These are phyloP conservation scores for Torulaspora quercuum DNA, from an alignment of 805 yeast genomes.

Conservation along the genomic window DNA sequence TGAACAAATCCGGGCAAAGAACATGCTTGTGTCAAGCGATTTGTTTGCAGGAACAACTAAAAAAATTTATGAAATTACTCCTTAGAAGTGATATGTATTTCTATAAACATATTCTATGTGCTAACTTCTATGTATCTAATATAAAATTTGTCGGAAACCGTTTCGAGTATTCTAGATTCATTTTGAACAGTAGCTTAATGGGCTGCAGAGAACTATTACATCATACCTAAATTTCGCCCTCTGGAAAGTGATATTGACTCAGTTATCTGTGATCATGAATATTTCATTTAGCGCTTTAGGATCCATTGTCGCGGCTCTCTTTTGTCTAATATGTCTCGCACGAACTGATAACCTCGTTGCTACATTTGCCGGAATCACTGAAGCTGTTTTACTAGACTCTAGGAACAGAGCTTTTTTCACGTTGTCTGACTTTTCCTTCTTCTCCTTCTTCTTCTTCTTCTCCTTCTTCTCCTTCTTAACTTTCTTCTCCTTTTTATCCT, in stretches of 20 bases:
- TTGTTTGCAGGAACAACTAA: too few relatives aligned
- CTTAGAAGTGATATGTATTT: slow-evolving; percentile 6
- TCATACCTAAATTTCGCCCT: too few relatives aligned
- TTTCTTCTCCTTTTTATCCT: slow-evolving; percentile 29
- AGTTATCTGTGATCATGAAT: slow-evolving; percentile 67
- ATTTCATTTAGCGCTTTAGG: slow-evolving; percentile 86
- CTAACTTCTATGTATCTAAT: background rate
- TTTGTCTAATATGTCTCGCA: slow-evolving; percentile 83
- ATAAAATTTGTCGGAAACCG: too few relatives aligned
- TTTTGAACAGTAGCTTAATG: background rate
- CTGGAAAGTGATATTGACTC: too few relatives aligned
- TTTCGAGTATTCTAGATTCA: too few relatives aligned
- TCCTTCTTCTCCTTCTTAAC: slow-evolving; percentile 34
- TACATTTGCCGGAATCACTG: slow-evolving; percentile 33
- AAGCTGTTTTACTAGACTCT: slow-evolving; percentile 24
- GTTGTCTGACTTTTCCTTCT: slow-evolving; percentile 31
- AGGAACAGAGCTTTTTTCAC: slow-evolving; percentile 30
- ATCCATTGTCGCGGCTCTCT: slow-evolving; percentile 88
- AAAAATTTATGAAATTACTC: slow-evolving; percentile 3
- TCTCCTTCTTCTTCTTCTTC: slow-evolving; percentile 31
- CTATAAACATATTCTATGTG: slow-evolving; percentile 7
- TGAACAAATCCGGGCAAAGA: slow-evolving; percentile 20
- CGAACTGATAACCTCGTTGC: slow-evolving; percentile 68
- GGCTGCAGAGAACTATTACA: too few relatives aligned
- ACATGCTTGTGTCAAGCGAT: too few relatives aligned